phyloP scores from a whole-genome alignment of 2,329 filamentous ascomycete species.

The Teratosphaeria nubilosa region DNA sequence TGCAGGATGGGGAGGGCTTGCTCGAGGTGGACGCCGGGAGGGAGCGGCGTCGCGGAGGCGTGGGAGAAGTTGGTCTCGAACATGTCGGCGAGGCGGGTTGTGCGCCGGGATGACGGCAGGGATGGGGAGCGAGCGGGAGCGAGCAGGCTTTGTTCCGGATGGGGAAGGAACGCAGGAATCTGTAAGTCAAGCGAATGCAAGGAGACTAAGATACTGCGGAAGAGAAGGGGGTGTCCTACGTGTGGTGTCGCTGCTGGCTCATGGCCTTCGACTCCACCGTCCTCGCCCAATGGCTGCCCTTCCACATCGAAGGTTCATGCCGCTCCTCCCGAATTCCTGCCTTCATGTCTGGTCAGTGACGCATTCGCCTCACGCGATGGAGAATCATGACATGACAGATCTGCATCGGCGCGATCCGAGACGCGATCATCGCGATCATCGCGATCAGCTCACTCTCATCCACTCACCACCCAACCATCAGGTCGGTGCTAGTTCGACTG shows the following conservation, averaged over 20 bases:
- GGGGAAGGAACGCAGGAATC: not conserved
- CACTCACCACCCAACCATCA: too few species aligned
- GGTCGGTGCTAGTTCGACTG: too few species aligned
- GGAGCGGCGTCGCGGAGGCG: constrained; percentile 19
- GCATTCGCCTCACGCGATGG: not conserved
- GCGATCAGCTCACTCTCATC: too few species aligned
- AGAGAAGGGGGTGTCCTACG: not conserved
- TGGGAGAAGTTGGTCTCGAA: constrained; percentile 25
- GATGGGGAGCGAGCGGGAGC: not conserved
- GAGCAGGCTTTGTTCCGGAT: not conserved
- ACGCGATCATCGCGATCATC: not conserved
- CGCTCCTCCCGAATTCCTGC: not conserved
- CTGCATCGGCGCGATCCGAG: not conserved
- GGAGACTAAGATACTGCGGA: not conserved
- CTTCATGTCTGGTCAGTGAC: not conserved
- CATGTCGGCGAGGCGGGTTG: constrained; percentile 9
- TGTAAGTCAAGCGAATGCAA: not conserved
- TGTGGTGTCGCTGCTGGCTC: not conserved
- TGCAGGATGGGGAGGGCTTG: constrained; percentile 21
- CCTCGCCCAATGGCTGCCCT: not conserved
- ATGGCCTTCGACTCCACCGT: not conserved
- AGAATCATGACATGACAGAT: not conserved
- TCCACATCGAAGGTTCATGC: not conserved
- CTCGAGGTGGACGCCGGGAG: constrained; percentile 15
- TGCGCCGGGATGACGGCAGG: not conserved